Evolutionary conservation across 1,284 basidiomycete species (phyloP).

Genomic region (Pyrrhoderma lamaoense): DNA sequence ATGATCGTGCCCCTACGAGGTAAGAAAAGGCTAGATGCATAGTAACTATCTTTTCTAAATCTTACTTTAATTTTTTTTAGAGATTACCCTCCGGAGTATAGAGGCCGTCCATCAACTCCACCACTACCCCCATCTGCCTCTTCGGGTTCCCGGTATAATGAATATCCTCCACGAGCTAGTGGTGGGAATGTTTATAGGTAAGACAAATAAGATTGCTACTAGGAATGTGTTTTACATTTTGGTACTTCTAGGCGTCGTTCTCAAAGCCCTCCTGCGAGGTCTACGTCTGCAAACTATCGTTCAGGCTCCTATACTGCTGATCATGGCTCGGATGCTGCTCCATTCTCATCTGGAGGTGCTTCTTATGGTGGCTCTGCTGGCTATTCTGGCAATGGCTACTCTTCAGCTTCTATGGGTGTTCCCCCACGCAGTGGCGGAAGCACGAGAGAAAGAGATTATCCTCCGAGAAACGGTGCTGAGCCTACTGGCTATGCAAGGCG

Average conservation of each 20-base stretch:
- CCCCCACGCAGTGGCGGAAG: slow-evolving; percentile 33
- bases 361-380: slow-evolving; percentile 28
- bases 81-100: slow-evolving; percentile 40
- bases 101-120: slow-evolving; percentile 51
- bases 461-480: slow-evolving; percentile 41
- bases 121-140: slow-evolving; percentile 21
- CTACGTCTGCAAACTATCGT: slow-evolving; percentile 29
- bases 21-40: too few species aligned
- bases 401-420: slow-evolving; percentile 32
- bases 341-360: slow-evolving; percentile 31
- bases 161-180: slow-evolving; percentile 47
- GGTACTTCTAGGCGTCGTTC: slow-evolving; percentile 53
- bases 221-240: slow-evolving; percentile 1
- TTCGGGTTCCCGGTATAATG: slow-evolving; percentile 42
- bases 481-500: slow-evolving; percentile 33
- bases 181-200: slow-evolving; percentile 36
- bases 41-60: neutral
- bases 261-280: slow-evolving; percentile 49
- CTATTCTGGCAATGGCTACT: slow-evolving; percentile 40
- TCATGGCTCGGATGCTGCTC: slow-evolving; percentile 40
- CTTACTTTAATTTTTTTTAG: slow-evolving; percentile 25
- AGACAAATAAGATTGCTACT: slow-evolving; percentile 37
- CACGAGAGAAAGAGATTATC: slow-evolving; percentile 61
- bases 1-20: slow-evolving; percentile 35
- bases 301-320: slow-evolving; percentile 30